Evolutionary conservation across 331 rosid species (phyloP).

Genomic region (Ulmus americana): DNA sequence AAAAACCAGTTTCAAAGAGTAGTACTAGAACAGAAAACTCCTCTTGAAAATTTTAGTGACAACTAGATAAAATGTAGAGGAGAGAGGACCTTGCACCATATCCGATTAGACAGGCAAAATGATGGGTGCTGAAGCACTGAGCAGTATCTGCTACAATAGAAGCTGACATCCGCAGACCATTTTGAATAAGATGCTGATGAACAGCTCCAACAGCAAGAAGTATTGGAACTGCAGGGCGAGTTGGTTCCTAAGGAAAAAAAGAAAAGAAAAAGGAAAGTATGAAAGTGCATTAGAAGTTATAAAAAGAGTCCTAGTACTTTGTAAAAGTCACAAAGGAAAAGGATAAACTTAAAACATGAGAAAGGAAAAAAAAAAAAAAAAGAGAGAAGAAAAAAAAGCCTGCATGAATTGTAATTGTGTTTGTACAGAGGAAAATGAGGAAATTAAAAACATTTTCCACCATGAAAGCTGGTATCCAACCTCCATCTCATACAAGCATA

Average conservation of each 20-base stretch:
- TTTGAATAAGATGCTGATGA: constrained; percentile 94
- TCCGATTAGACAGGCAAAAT: constrained; percentile 95
- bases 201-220: constrained; percentile 98
- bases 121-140: constrained; percentile 99
- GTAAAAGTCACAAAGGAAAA: background rate
- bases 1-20: background rate
- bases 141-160: constrained; percentile 88
- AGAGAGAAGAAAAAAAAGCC: background rate
- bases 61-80: background rate
- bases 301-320: background rate
- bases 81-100: constrained; percentile 83
- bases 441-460: background rate
- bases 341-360: background rate
- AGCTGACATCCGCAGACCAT: constrained; percentile 88
- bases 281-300: constrained; percentile 11
- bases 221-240: constrained; percentile 87
- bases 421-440: background rate
- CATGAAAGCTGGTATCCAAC: background rate
- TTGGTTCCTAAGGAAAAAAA: constrained; percentile 57
- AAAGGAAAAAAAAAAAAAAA: no score
- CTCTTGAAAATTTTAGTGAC: background rate
- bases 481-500: background rate
- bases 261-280: constrained; percentile 6
- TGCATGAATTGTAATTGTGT: background rate
- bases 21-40: background rate